A percentile compares a stretch with the other conserved stretches of the same genome.
Evolutionary conservation across 2,329 filamentous ascomycete species (phyloP).

Genomic region (Pseudocercospora cruenta): DNA sequence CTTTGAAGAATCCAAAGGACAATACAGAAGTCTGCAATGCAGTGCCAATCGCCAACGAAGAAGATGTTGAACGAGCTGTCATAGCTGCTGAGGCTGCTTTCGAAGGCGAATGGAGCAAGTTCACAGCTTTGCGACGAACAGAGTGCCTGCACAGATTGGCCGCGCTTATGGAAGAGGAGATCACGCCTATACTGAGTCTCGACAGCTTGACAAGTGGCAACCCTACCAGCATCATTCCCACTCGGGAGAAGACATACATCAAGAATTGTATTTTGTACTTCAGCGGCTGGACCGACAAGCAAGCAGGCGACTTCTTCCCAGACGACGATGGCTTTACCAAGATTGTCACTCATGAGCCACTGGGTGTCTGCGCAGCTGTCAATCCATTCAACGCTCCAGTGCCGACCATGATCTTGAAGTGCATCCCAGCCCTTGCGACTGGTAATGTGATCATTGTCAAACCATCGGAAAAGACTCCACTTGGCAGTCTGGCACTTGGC

Average conservation of each 20-base stretch:
- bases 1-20: constrained; percentile 21
- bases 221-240: constrained; percentile 17
- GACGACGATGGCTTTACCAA: constrained; percentile 43
- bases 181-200: constrained; percentile 29
- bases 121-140: constrained; percentile 38
- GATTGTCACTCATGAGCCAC: constrained; percentile 20
- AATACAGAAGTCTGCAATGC: constrained; percentile 17
- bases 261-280: constrained; percentile 25
- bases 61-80: constrained; percentile 28
- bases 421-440: constrained; percentile 60
- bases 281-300: constrained; percentile 21
- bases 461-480: constrained; percentile 58
- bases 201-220: constrained; percentile 36
- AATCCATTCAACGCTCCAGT: constrained; percentile 53
- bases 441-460: constrained; percentile 42
- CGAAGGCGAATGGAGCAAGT: constrained; percentile 38
- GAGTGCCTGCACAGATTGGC: constrained; percentile 36
- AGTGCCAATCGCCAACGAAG: constrained; percentile 14
- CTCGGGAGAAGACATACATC: constrained; percentile 24
- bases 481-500: constrained; percentile 60
- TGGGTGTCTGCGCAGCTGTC: constrained; percentile 23
- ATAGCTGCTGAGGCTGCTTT: constrained; percentile 47
- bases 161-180: constrained; percentile 38
- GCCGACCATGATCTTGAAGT: constrained; percentile 56
- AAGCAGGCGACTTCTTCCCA: constrained; percentile 20